These are phyloP conservation scores for Rhodofomes roseus DNA, from an alignment of 1,284 basidiomycete species.

Conservation along the genomic window DNA sequence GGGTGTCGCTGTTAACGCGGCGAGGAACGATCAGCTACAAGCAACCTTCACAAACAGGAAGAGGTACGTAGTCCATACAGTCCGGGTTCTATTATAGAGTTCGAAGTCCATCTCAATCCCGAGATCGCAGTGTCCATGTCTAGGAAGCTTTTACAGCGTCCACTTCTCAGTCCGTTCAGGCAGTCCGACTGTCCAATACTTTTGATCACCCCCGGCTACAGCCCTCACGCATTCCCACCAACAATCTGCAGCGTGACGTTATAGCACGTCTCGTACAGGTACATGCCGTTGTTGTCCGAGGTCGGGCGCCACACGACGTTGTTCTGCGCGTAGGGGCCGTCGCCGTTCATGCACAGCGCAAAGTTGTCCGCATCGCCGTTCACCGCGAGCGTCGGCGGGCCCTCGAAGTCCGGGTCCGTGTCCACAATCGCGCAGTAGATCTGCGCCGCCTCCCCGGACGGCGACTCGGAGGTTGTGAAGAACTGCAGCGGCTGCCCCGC, in stretches of 20 bases:
- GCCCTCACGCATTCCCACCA: neutral
- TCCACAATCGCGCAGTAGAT: constrained; percentile 24
- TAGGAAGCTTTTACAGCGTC: neutral
- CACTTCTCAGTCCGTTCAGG: neutral
- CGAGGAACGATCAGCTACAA: neutral
- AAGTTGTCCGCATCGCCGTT: constrained; percentile 18
- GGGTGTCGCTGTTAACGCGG: neutral
- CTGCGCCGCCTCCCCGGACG: constrained; percentile 8
- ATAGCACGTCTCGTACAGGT: constrained; percentile 11
- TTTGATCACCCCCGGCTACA: neutral
- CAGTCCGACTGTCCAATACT: neutral
- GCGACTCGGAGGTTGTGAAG: constrained; percentile 12
- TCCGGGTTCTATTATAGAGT: neutral
- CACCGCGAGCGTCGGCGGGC: constrained; percentile 21
- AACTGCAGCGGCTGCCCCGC: constrained; percentile 13
- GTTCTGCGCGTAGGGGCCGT: constrained; percentile 6
- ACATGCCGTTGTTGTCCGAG: constrained; percentile 12
- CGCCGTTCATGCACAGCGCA: constrained; percentile 16
- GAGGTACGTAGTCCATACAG: neutral
- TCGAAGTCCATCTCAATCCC: neutral
- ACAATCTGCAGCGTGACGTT: constrained; percentile 6
- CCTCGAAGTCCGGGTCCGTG: constrained; percentile 20
- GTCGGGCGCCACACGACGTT: constrained; percentile 14
- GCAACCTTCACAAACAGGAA: neutral
- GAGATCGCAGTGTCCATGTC: neutral